phyloP scores from a whole-genome alignment of 1,284 basidiomycete species.

The Trichosporon ovoides region DNA sequence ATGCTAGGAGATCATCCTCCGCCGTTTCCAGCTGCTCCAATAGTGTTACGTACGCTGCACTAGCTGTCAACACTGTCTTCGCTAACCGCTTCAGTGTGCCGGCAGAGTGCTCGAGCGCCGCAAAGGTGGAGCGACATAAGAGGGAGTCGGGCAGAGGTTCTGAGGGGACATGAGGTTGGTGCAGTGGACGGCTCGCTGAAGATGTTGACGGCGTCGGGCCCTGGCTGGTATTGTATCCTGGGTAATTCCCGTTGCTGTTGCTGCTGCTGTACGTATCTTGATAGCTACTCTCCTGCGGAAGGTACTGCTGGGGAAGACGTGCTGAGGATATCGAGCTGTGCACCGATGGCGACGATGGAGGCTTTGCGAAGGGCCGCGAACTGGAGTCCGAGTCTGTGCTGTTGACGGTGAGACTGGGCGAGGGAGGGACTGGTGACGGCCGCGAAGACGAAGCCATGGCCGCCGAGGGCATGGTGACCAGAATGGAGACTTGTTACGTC shows the following conservation, averaged over 20 bases:
- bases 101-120: conserved; percentile 40
- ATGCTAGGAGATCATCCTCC: conserved; percentile 40
- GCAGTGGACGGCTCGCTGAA: background rate
- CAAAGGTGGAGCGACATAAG: conserved; percentile 41
- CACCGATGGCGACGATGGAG: background rate
- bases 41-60: conserved; percentile 28
- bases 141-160: conserved; percentile 41
- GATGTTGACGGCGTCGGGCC: background rate
- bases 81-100: conserved; percentile 37
- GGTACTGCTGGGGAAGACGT: background rate
- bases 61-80: conserved; percentile 34
- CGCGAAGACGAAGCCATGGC: background rate
- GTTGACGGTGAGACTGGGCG: conserved; percentile 1
- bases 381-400: conserved; percentile 1
- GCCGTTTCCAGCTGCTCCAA: conserved; percentile 43
- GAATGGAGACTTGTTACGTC: background rate
- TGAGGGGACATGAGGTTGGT: conserved; percentile 24
- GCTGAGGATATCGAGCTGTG: background rate
- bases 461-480: background rate
- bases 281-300: background rate
- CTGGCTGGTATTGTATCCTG: no score
- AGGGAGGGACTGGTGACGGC: background rate
- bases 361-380: background rate
- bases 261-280: background rate
- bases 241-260: no score